phyloP scores from a whole-genome alignment of 768 basidiomycete genomes.

The Suillus subalutaceus region DNA sequence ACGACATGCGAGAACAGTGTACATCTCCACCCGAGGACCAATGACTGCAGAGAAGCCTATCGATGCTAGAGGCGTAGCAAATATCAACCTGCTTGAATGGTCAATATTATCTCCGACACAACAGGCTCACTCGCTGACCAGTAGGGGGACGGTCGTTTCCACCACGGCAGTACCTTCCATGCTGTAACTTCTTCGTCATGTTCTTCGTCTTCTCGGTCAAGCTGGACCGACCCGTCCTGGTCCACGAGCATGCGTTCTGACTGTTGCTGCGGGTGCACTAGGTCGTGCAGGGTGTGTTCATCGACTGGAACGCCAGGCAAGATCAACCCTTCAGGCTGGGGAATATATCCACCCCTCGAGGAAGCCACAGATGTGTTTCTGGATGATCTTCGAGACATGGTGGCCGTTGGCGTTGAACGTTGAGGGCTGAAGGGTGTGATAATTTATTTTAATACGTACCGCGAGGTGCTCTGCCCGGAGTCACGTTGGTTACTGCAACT shows the following conservation, averaged over 20 bases:
- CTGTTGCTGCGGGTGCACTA: conserved; percentile 42
- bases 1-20: conserved; percentile 73
- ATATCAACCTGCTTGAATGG: conserved; percentile 53
- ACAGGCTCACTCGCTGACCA: conserved; percentile 51
- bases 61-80: conserved; percentile 53
- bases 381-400: conserved; percentile 21
- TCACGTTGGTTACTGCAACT: too few relatives aligned
- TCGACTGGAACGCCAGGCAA: conserved; percentile 49
- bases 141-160: conserved; percentile 70
- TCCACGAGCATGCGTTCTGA: conserved; percentile 40
- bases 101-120: conserved; percentile 3
- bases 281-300: conserved; percentile 49
- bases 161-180: conserved; percentile 60
- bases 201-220: conserved; percentile 28
- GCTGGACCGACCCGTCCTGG: conserved; percentile 13
- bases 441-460: neutral
- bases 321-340: conserved; percentile 38
- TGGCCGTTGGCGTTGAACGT: conserved; percentile 6
- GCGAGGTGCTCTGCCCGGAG: neutral
- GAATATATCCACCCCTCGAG: conserved; percentile 22
- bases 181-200: conserved; percentile 31
- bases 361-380: conserved; percentile 27
- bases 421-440: neutral
- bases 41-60: conserved; percentile 58
- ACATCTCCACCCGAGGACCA: conserved; percentile 75